Evolutionary conservation across 2,329 filamentous ascomycete genomes (phyloP).

Genomic region (Teratosphaeria destructans): DNA sequence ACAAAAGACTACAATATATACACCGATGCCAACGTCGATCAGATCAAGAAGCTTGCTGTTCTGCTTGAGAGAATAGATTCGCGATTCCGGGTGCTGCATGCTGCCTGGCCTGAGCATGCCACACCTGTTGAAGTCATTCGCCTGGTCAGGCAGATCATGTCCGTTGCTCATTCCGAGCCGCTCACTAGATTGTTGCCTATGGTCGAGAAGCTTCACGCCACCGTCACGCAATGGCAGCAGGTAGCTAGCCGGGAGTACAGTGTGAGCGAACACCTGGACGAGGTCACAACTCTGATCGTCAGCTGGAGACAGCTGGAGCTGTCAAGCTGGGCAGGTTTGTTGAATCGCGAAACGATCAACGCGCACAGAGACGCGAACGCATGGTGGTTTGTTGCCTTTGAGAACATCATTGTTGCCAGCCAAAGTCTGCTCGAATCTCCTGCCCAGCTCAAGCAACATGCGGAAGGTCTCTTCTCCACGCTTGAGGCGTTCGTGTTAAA

Average conservation of each 20-base stretch:
- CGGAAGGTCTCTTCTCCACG: conserved; percentile 59
- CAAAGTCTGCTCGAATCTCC: conserved; percentile 1
- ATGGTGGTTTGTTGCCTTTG: conserved; percentile 97
- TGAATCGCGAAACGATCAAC: conserved; percentile 72
- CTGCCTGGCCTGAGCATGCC: conserved; percentile 61
- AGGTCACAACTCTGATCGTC: conserved; percentile 70
- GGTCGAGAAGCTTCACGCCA: conserved; percentile 74
- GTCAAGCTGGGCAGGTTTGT: conserved; percentile 79
- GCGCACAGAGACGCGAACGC: conserved; percentile 68
- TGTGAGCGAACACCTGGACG: conserved; percentile 60
- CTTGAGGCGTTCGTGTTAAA: conserved; percentile 69
- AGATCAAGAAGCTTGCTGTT: conserved; percentile 62
- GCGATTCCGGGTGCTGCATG: conserved; percentile 61
- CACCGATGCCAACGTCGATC: conserved; percentile 62
- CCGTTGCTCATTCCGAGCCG: conserved; percentile 69
- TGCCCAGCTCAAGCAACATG: conserved; percentile 48
- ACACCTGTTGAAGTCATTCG: conserved; percentile 68
- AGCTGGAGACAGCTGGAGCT: conserved; percentile 86
- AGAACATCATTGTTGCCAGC: conserved; percentile 61
- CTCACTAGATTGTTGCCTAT: conserved; percentile 77
- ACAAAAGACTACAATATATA: conserved; percentile 72
- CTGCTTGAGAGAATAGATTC: conserved; percentile 59
- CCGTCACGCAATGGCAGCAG: conserved; percentile 88
- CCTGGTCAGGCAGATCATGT: conserved; percentile 64
- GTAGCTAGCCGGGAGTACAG: conserved; percentile 76